Base-by-base conservation (phyloP, 2,329 filamentous ascomycete species). In the Lachnellula hyalina region DNA sequence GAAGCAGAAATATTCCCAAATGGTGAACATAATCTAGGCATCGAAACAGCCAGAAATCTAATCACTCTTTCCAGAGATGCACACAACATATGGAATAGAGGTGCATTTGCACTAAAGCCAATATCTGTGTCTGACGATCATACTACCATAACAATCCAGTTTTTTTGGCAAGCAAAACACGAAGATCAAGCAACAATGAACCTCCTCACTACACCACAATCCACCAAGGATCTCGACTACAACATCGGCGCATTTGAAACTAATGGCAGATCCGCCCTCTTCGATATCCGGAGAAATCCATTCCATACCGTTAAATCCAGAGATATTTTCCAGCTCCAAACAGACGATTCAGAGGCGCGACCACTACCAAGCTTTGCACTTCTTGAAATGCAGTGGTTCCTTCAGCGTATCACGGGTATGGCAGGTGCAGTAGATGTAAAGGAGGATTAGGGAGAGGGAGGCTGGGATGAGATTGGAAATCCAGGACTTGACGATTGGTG, bases 181-280 rank as follows among this genome's bases (percentile, higher is more conserved):
- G 9, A 28, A 2, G 21, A 42, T 7, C 21, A 47, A 36, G 4
- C 49, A 49, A 47, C 35, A 54, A 60, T 58, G n/a, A 56, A 23
- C 48, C 55, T 60, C 23, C 38, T 46, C 2, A 58, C 58, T 53
- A 54, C 25, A 46, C 58, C 58, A 17, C n/a, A 42, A 28, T 60
- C 55, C 6, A 60, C 58, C 17, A 36, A 53, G 41, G 46, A 41
- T 12, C 55, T 60, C 19, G 45, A 53, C 46, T 35, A 36, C 7
- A 53, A 53, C 36, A 38, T 46, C 3, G 44, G 35, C 21, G 41
- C 55, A 47, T 48, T 51, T 14, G 55, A 57, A 23, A 28, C 19
- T 8, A 41, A 32, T 36, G 32, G 7, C 25, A 28, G 59, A 79
- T 73, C 51, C 79, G 14, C 5, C 32, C 38, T 40, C 11, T 6